phyloP scores from a whole-genome alignment of 805 yeast species.

The Candida anglica region DNA sequence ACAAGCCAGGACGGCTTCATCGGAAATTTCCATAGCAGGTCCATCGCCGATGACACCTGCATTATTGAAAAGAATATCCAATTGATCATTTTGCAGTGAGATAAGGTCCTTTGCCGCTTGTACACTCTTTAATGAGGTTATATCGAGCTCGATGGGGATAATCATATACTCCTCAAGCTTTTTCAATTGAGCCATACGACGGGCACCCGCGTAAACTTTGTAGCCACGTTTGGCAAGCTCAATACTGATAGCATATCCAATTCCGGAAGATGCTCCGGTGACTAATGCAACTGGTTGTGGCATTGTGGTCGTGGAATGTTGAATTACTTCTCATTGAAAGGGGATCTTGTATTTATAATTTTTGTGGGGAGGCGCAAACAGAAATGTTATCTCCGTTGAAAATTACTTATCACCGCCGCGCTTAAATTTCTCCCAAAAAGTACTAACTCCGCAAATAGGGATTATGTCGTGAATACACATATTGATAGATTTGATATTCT shows the following conservation, averaged over 20 bases:
- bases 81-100: conserved; percentile 17
- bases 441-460: too few species aligned
- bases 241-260: conserved; percentile 40
- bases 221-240: conserved; percentile 42
- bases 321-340: too few species aligned
- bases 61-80: conserved; percentile 38
- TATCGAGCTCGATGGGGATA: conserved; percentile 23
- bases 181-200: conserved; percentile 21
- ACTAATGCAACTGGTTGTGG: conserved; percentile 28
- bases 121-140: conserved; percentile 27
- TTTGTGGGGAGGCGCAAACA: too few species aligned
- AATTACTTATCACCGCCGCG: too few species aligned
- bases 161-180: conserved; percentile 24
- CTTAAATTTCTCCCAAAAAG: too few species aligned
- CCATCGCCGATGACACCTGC: conserved; percentile 29
- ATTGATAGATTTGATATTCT: too few species aligned
- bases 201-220: conserved; percentile 32
- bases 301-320: too few species aligned
- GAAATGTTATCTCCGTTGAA: too few species aligned
- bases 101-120: conserved; percentile 16
- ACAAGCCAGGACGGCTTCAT: conserved; percentile 12
- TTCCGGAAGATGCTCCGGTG: conserved; percentile 51
- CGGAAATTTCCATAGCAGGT: conserved; percentile 29
- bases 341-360: too few species aligned
- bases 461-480: too few species aligned